phyloP scores from a whole-genome alignment of 2,329 filamentous ascomycete genomes.

The Beauveria sp. region DNA sequence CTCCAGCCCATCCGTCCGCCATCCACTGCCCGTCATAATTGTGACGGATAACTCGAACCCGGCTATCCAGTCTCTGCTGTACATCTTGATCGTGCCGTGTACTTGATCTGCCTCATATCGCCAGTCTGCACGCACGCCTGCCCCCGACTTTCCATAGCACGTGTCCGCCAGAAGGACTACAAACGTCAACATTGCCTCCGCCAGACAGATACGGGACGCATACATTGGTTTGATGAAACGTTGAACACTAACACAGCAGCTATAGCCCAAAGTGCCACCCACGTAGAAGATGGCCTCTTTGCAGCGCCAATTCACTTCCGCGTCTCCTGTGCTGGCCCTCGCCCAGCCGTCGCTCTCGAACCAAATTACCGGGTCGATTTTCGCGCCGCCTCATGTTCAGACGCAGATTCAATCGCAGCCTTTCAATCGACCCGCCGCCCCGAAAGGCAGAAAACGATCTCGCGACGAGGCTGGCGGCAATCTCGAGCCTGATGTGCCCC shows the following conservation, averaged over 20 bases:
- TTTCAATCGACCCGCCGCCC: not conserved
- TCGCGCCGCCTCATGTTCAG: slow-evolving; percentile 21
- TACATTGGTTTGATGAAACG: slow-evolving; percentile 5
- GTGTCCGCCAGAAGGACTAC: not conserved
- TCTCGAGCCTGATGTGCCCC: slow-evolving; percentile 49
- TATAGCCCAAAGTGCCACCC: not conserved
- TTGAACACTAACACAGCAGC: not conserved
- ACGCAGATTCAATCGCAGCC: slow-evolving; percentile 17
- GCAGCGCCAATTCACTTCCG: slow-evolving; percentile 23
- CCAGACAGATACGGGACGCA: not conserved
- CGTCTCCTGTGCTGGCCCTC: slow-evolving; percentile 36
- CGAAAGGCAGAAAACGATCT: slow-evolving; percentile 63
- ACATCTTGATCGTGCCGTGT: not conserved
- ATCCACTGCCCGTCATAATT: not conserved
- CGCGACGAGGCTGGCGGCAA: slow-evolving; percentile 65
- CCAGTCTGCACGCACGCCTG: not conserved
- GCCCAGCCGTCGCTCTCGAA: slow-evolving; percentile 34
- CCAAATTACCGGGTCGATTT: slow-evolving; percentile 29
- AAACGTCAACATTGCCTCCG: not conserved
- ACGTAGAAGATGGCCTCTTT: slow-evolving; percentile 25
- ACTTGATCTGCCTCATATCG: not conserved
- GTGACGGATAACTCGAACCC: not conserved
- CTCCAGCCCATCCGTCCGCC: not conserved
- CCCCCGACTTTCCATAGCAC: not conserved
- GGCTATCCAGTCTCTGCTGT: not conserved